Evolutionary conservation across 2,329 filamentous ascomycete species (phyloP), one percentile per base, ranked within the genome.

Genomic region (Coniochaeta pulveracea): DNA sequence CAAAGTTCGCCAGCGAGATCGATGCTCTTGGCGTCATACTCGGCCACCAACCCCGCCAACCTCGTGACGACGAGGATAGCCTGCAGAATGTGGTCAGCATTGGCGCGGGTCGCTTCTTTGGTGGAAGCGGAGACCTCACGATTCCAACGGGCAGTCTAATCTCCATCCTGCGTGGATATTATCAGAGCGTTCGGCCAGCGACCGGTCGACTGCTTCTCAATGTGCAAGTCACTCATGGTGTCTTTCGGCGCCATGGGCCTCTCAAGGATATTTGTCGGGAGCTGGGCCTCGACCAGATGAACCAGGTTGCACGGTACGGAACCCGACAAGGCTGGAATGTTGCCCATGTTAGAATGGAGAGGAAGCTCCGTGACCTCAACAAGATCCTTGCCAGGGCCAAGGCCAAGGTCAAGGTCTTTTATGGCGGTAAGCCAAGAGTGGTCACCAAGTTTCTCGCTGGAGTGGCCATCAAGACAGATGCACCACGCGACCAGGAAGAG

Each of bases 141-240:
- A n/a, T 11, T 9, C 6, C 19, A 4, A 19, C 18, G 4, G 3
- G 4, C 0, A 44, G 44, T 1, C 51, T 50, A 6, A 52, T 66
- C 14, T 27, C 54, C 6, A 58, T 67, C 19, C 51, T 66, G 2
- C 62, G 69, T 11, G 71, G 71, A 2, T 73, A 67, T 42, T 72
- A 72, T 36, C 66, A 71, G 44, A 72, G 68, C 19, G 58, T 64
- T 3, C 65, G 69, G 5, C 54, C 68, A 1, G 63, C 63, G 1
- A 75, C 70, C 0, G 69, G 67, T 3, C 57, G 67, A 0, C 43
- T 75, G 2, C 56, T 76, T 0, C 50, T 75, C 17, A 76, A 76
- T 39, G 56, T 58, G 29, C 74, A 76, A 36, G 63, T 72, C 8
- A 64, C 65, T 0, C 63, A 72, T 40, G 64, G 62, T 3, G 58